A percentile compares a stretch with the other conserved stretches of the same genome.
Evolutionary conservation across 2,329 filamentous ascomycete species (phyloP).

Genomic region (Aureobasidium uvarum): DNA sequence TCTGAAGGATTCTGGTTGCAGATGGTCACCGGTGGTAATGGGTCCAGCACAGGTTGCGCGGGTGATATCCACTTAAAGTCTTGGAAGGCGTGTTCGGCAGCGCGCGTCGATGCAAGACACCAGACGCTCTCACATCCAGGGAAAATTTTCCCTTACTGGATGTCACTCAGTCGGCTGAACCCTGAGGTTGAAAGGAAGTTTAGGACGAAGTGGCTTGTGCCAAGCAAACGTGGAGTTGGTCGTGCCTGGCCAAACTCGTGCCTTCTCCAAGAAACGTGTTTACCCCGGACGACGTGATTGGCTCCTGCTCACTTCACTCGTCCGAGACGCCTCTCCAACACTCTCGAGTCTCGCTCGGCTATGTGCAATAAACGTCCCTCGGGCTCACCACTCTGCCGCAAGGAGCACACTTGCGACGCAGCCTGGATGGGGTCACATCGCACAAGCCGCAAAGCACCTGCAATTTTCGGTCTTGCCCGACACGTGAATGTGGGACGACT

Average conservation of each 20-base stretch:
- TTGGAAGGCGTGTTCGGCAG: neutral
- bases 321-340: neutral
- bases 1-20: neutral
- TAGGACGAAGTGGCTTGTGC: conserved; percentile 22
- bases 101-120: conserved; percentile 11
- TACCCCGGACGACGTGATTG: neutral
- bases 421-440: neutral
- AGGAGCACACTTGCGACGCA: conserved; percentile 5
- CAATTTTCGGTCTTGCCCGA: conserved; percentile 15
- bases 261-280: neutral
- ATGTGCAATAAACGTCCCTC: conserved; percentile 16
- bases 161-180: neutral
- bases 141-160: neutral
- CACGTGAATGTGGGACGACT: conserved; percentile 17
- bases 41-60: neutral
- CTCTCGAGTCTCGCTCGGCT: conserved; percentile 21
- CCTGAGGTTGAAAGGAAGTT: conserved; percentile 6
- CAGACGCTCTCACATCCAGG: neutral
- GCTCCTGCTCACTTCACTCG: neutral
- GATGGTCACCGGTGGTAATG: neutral
- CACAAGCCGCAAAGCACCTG: conserved; percentile 5
- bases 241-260: neutral
- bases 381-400: conserved; percentile 15
- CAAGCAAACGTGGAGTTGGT: conserved; percentile 10
- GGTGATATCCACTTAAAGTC: conserved; percentile 16